Evolutionary conservation across 257 asterid genomes (phyloP).

Genomic region (Penstemon newberryi): DNA sequence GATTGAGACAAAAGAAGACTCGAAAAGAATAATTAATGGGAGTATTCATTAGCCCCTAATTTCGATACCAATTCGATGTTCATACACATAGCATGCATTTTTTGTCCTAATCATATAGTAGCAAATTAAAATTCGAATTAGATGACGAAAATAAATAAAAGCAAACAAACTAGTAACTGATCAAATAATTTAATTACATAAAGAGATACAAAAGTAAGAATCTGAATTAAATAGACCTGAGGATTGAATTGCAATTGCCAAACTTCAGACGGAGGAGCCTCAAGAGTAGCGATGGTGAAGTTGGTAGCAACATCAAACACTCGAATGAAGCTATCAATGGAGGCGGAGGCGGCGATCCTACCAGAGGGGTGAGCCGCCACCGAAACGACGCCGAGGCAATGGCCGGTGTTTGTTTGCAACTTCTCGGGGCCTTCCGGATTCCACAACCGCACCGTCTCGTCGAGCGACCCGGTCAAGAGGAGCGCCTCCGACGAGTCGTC

Average conservation of each 20-base stretch:
- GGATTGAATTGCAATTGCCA: conserved; percentile 95
- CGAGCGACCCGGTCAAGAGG: conserved; percentile 89
- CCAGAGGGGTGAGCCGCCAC: conserved; percentile 93
- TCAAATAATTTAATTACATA: not conserved
- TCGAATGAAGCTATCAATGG: conserved; percentile 86
- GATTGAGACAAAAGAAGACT: not conserved
- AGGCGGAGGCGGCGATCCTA: conserved; percentile 89
- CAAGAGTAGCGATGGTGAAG: conserved; percentile 80
- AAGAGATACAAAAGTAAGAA: not conserved
- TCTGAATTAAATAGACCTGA: conserved; percentile 41
- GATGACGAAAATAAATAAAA: not conserved
- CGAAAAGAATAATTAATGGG: not conserved
- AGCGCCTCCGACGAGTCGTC: conserved; percentile 54
- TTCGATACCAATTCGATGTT: conserved; percentile 10
- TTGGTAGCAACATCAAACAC: conserved; percentile 84
- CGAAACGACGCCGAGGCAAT: conserved; percentile 93
- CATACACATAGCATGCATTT: conserved; percentile 6
- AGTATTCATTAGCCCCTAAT: not conserved
- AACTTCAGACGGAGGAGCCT: conserved; percentile 97
- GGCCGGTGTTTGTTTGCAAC: conserved; percentile 74
- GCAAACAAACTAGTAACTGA: not conserved
- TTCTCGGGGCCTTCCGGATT: conserved; percentile 54
- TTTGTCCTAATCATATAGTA: not conserved
- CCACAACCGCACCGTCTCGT: conserved; percentile 89
- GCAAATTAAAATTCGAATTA: not conserved